These are phyloP conservation scores for Turnera subulata DNA, from an alignment of 345 rosid species.

Conservation along the genomic window DNA sequence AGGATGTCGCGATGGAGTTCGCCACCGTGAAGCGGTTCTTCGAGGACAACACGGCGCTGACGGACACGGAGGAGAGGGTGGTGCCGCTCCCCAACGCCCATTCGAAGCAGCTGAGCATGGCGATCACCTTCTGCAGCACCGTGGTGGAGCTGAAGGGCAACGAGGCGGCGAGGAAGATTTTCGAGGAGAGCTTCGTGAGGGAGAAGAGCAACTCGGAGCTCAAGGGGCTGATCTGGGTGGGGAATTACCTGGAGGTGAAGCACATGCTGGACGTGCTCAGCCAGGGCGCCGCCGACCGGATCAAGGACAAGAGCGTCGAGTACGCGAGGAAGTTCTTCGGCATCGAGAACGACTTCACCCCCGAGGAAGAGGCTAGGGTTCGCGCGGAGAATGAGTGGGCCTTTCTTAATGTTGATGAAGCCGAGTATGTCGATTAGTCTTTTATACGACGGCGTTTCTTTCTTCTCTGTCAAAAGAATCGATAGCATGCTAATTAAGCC, in stretches of 20 bases:
- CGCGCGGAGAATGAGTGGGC: conserved; percentile 14
- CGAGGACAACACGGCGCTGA: background rate
- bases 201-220: background rate
- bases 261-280: background rate
- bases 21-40: background rate
- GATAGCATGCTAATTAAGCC: too few species aligned
- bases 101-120: background rate
- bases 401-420: background rate
- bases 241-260: conserved; percentile 12
- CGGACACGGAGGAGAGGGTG: background rate
- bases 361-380: conserved; percentile 13
- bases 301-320: conserved; percentile 15
- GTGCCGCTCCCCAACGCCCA: background rate
- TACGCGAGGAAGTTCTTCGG: conserved; percentile 7
- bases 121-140: background rate
- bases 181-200: background rate
- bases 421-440: background rate
- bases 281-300: conserved; percentile 3
- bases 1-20: background rate
- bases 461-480: too few species aligned
- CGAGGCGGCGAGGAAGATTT: background rate
- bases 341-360: conserved; percentile 13
- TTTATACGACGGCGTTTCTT: too few species aligned
- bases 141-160: background rate
- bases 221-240: background rate